Evolutionary conservation across 768 basidiomycete species (phyloP).

Genomic region (Mycena polygramma): DNA sequence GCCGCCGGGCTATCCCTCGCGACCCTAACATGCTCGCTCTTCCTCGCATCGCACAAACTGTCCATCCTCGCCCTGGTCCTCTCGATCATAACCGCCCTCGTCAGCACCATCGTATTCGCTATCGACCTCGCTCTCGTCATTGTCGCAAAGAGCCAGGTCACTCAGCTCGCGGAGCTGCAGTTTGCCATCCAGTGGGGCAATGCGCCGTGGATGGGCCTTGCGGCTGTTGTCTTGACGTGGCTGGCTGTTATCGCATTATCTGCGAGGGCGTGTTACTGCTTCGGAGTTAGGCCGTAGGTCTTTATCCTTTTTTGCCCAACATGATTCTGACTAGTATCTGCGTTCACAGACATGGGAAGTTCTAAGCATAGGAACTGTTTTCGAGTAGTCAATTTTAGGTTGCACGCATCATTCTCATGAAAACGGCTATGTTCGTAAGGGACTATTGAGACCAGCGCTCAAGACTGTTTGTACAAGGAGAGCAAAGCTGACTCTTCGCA

Average conservation of each 20-base stretch:
- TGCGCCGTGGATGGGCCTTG: conserved; percentile 80
- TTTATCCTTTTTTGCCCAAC: background rate
- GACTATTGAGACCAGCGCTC: no score
- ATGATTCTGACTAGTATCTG: background rate
- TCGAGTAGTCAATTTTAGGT: conserved; percentile 8
- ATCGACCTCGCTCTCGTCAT: conserved; percentile 74
- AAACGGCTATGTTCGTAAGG: no score
- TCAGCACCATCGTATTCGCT: conserved; percentile 68
- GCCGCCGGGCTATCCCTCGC: conserved; percentile 70
- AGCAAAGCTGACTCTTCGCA: no score
- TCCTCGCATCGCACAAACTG: conserved; percentile 67
- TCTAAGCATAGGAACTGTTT: conserved; percentile 12
- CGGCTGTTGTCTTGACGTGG: conserved; percentile 69
- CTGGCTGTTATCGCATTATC: conserved; percentile 71
- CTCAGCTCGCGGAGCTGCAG: conserved; percentile 48
- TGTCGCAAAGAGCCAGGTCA: conserved; percentile 60
- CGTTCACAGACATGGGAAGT: conserved; percentile 29
- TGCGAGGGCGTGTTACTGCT: conserved; percentile 75
- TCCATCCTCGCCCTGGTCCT: conserved; percentile 72
- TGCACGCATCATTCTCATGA: background rate
- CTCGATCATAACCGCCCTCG: conserved; percentile 67
- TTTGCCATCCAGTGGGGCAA: conserved; percentile 72
- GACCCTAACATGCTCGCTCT: conserved; percentile 66
- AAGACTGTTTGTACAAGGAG: no score
- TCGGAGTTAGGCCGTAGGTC: conserved; percentile 67